Conservation (phyloP, 495 filamentous ascomycete species). For the Penicillium canariense region DNA sequence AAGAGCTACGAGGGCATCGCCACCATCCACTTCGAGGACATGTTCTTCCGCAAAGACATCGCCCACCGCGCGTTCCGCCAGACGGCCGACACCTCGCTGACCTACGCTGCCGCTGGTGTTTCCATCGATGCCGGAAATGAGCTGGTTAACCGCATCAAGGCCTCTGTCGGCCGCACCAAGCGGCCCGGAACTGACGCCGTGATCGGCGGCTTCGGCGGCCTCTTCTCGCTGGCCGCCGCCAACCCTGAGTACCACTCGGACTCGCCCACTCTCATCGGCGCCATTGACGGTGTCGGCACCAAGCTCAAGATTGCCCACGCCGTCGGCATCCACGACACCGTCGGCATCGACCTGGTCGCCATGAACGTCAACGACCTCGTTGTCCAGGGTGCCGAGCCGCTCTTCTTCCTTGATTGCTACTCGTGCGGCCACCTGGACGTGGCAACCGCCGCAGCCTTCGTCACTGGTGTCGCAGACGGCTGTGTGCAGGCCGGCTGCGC, state of each 20-base stretch:
- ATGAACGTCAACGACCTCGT: slow-evolving; percentile 99
- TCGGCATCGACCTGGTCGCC: slow-evolving; percentile 93
- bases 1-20: slow-evolving; percentile 80
- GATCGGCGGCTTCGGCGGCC: slow-evolving; percentile 93
- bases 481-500: slow-evolving; percentile 80
- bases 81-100: slow-evolving; percentile 59
- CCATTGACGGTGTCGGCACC: slow-evolving; percentile 94
- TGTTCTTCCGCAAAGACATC: slow-evolving; percentile 94
- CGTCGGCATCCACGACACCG: slow-evolving; percentile 83
- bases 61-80: slow-evolving; percentile 62
- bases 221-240: slow-evolving; percentile 75
- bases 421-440: slow-evolving; percentile 83
- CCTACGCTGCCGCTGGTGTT: slow-evolving; percentile 90
- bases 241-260: slow-evolving; percentile 60
- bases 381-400: slow-evolving; percentile 88
- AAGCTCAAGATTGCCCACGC: slow-evolving; percentile 93
- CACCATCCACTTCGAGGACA: slow-evolving; percentile 78
- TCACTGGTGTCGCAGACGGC: slow-evolving; percentile 81
- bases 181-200: slow-evolving; percentile 83
- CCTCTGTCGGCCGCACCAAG: slow-evolving; percentile 71
- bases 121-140: slow-evolving; percentile 89
- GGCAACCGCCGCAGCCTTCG: slow-evolving; percentile 71
- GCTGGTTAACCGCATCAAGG: slow-evolving; percentile 86
- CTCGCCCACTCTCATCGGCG: slow-evolving; percentile 78
- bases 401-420: slow-evolving; percentile 97